Base-by-base conservation (phyloP, 805 yeast species). In the Lipomyces anomalus region DNA sequence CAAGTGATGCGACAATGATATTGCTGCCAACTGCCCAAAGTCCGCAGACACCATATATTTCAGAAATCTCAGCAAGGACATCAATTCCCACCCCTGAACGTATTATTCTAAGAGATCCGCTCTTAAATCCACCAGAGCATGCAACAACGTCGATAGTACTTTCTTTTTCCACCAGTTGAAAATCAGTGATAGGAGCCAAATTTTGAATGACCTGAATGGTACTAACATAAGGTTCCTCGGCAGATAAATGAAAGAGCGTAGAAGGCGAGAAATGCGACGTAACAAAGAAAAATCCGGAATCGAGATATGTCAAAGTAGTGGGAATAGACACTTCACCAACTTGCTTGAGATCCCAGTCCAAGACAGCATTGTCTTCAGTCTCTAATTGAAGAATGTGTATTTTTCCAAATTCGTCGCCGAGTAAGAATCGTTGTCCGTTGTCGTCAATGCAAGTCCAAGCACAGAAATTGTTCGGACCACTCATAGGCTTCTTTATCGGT, bases 231-330 rank as follows among this genome's bases (percentile, higher is more conserved):
- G 50, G 50, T 24, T 22, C 41, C 6, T 42, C 47, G 4, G 45
- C 43, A 20, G 41, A n/a, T 4, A 53, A 36, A n/a, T 29, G 42
- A 23, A 53, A 41, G 4, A 53, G 43, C 5, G 44, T 37, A 4
- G 56, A 52, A 9, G 57, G 50, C 6, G 55, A 51, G 24, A 48
- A 53, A 21, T 53, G 57, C 11, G 57, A 53, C 3, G 57, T 50
- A 9, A 53, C 51, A 35, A 53, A 53, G 37, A 53, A 44, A 40
- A 42, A 50, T 6, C 50, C 53, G 9, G 48, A 33, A 16, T 38
- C 56, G 22, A 53, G 38, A 33, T 49, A 45, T 4, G 52, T 42
- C 21, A 53, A 20, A 4, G 56, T 44, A 16, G 57, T 46, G 13
- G 57, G 54, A 17, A 53, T 53, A 4, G 56, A 40, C 6, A 52